phyloP scores from a whole-genome alignment of 139 green algal species.

The Prasinococcaceae sp. region DNA sequence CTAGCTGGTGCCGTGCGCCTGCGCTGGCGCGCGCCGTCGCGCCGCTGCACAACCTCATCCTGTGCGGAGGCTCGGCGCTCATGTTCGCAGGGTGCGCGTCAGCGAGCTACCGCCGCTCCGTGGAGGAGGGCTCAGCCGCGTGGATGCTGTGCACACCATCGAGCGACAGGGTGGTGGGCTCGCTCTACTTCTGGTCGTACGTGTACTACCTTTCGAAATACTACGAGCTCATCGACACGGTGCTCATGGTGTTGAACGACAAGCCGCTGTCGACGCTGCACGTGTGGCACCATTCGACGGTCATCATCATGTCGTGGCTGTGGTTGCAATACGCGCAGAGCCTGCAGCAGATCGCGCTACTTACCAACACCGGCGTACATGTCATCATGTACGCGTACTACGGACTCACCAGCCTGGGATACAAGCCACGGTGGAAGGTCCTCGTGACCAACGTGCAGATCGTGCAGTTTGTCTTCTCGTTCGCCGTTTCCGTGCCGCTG shows the following conservation, averaged over 20 bases:
- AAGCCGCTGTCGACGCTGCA: conserved; percentile 35
- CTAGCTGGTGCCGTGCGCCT: too few relatives aligned
- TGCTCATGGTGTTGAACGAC: conserved; percentile 30
- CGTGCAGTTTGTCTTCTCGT: conserved; percentile 33
- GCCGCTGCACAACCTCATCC: conserved; percentile 22
- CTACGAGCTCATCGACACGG: conserved; percentile 40
- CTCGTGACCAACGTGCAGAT: conserved; percentile 25
- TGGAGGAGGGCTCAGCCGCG: too few relatives aligned
- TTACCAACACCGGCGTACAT: conserved; percentile 36
- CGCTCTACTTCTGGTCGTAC: conserved; percentile 33
- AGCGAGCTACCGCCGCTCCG: too few relatives aligned
- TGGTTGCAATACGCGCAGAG: conserved; percentile 28
- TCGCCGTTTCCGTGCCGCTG: conserved; percentile 23
- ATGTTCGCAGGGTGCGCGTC: conserved; percentile 20
- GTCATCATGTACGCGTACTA: conserved; percentile 40
- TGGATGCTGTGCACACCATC: conserved; percentile 25
- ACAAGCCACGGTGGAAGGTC: conserved; percentile 10
- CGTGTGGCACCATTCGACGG: conserved; percentile 25
- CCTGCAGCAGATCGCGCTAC: conserved; percentile 30
- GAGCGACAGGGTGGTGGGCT: conserved; percentile 4
- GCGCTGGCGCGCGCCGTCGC: too few relatives aligned
- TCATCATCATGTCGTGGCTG: conserved; percentile 32
- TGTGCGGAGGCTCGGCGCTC: conserved; percentile 16
- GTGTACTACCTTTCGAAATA: conserved; percentile 41
- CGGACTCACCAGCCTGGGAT: not conserved